Conservation (phyloP, 2,329 filamentous ascomycete species). For the Alternaria dauci region DNA sequence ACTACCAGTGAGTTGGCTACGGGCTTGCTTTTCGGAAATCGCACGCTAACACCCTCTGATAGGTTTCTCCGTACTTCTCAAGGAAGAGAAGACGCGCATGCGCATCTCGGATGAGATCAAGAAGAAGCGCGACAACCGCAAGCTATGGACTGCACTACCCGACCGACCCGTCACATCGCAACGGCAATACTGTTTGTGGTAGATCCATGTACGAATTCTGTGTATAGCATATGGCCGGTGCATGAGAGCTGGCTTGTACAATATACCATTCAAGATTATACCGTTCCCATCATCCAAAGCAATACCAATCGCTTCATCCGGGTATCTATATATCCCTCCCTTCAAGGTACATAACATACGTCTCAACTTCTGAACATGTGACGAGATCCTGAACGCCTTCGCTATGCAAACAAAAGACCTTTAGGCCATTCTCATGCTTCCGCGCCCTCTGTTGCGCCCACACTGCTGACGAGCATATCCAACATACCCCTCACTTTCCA, state of each 20-base stretch:
- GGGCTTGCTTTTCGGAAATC: constrained; percentile 32
- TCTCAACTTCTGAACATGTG: constrained; percentile 12
- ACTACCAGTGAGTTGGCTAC: constrained; percentile 71
- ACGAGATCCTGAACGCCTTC: constrained; percentile 42
- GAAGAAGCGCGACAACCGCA: constrained; percentile 75
- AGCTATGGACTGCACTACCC: constrained; percentile 87
- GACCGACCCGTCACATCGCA: constrained; percentile 85
- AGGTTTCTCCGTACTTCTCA: constrained; percentile 83
- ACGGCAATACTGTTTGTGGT: constrained; percentile 93
- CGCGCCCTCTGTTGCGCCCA: constrained; percentile 35
- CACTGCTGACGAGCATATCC: constrained; percentile 74
- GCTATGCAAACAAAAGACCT: constrained; percentile 46
- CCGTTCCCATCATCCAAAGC: constrained; percentile 37
- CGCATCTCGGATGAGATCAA: constrained; percentile 80
- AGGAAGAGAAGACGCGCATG: constrained; percentile 91
- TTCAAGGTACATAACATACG: background rate
- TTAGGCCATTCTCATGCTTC: constrained; percentile 19
- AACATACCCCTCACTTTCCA: constrained; percentile 88
- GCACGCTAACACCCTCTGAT: constrained; percentile 4
- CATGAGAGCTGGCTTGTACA: constrained; percentile 20
- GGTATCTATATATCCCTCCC: constrained; percentile 9
- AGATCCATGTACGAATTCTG: constrained; percentile 37
- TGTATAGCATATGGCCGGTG: constrained; percentile 9
- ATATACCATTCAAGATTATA: constrained; percentile 29
- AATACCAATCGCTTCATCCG: constrained; percentile 21